Evolutionary conservation across 2,329 filamentous ascomycete genomes (phyloP), one percentile per base, ranked within the genome.

Genomic region (Xylaria sp.): DNA sequence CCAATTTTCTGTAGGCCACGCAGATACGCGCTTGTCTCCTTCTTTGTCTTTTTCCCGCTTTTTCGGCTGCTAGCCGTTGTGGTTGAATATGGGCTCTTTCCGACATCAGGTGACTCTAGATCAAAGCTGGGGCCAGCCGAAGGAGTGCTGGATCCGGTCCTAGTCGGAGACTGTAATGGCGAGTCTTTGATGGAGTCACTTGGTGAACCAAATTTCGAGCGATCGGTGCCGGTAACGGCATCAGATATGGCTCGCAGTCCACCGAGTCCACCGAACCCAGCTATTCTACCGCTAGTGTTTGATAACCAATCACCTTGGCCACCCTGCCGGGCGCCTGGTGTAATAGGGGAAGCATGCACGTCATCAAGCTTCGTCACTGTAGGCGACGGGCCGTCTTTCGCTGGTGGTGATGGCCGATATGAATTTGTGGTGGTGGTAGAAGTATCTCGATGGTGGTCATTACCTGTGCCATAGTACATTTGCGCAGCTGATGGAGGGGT

Each of bases 11-110:
- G 87, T 45, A 98, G 82, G 0, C 96, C 96, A 33, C 92, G 90
- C 20, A 90, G 92, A 79, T 98, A 99, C 0, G 96, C 96, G 75
- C 94, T 97, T 0, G 96, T 99, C 65, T 93, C 90, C 77, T 98
- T 96, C 82, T 99, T 99, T 80, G 95, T 94, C 86, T 90, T 86
- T 74, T 85, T 78, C 73, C 82, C 62, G 71, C 80, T 82, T 73
- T 81, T 79, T 75, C 83, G 81, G 76, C 81, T 85, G 29, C 82
- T 78, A 2, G 83, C 79, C 2, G 85, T 85, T 4, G 81, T 78
- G 5, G 79, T 77, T 1, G 84, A 82, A 69, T 82, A 84, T 4
- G 85, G 83, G 68, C 83, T 87, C 77, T 87, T 89, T 54, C 86
- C 84, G 0, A 84, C 81, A 73, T 91, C 90, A 0, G 89, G 87